These are phyloP conservation scores for Cronartium ribicola DNA, from an alignment of 1,284 basidiomycete genomes.

Conservation along the genomic window DNA sequence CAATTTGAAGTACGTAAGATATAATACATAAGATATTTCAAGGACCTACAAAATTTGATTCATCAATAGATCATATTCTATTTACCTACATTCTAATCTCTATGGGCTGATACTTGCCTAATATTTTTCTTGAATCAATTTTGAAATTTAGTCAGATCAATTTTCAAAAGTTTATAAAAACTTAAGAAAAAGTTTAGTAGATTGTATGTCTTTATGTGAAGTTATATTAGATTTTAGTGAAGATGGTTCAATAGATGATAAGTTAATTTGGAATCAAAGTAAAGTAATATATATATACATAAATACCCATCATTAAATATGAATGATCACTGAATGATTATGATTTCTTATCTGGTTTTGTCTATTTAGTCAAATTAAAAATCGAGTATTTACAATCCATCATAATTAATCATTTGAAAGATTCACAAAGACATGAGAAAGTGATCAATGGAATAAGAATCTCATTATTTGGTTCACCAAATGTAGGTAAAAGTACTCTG, in stretches of 20 bases:
- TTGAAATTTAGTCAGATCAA: slow-evolving; percentile 52
- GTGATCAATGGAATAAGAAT: slow-evolving; percentile 72
- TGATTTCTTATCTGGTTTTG: not conserved
- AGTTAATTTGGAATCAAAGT: slow-evolving; percentile 65
- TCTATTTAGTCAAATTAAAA: slow-evolving; percentile 12
- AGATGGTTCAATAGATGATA: slow-evolving; percentile 74
- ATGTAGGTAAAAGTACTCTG: slow-evolving; percentile 79
- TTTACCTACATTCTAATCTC: too few species aligned
- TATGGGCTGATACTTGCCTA: too few species aligned
- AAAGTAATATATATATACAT: slow-evolving; percentile 1
- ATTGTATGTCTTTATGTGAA: slow-evolving; percentile 70
- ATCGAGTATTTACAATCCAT: slow-evolving; percentile 13
- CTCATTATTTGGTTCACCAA: slow-evolving; percentile 82
- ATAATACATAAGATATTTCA: not conserved
- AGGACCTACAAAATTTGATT: too few species aligned
- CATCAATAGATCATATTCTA: too few species aligned
- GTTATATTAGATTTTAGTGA: slow-evolving; percentile 87
- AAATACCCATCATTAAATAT: not conserved
- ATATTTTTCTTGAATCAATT: too few species aligned
- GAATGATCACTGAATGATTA: not conserved
- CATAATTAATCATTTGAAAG: slow-evolving; percentile 60
- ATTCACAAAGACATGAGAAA: slow-evolving; percentile 72
- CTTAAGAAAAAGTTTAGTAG: slow-evolving; percentile 63
- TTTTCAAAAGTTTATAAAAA: slow-evolving; percentile 61
- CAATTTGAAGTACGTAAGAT: slow-evolving; percentile 59